These are phyloP conservation scores for Pelargonium fulgidum DNA, from an alignment of 441 rosid species.

Conservation along the genomic window DNA sequence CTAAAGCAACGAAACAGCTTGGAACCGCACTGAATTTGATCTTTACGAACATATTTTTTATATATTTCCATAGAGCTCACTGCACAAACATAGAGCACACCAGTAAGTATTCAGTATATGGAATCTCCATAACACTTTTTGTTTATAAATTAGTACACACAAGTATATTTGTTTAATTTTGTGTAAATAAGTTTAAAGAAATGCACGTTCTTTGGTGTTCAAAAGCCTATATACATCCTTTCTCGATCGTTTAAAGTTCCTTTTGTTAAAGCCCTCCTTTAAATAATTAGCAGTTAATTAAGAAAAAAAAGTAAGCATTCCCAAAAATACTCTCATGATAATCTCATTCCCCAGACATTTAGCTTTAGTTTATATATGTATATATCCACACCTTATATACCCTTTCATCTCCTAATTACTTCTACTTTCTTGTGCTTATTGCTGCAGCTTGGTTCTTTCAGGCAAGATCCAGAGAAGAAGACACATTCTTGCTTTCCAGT, in stretches of 20 bases:
- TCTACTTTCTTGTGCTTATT: too few species aligned
- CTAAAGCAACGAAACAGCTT: too few species aligned
- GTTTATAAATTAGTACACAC: conserved; percentile 9
- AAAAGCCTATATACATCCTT: conserved; percentile 16
- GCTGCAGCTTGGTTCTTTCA: too few species aligned
- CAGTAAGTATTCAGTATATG: background rate
- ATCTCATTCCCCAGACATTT: background rate
- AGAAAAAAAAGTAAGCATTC: conserved; percentile 1
- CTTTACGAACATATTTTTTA: too few species aligned
- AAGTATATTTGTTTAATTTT: background rate
- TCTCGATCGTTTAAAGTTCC: conserved; percentile 24
- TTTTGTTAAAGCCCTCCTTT: conserved; percentile 20
- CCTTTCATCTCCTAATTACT: background rate
- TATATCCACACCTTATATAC: background rate
- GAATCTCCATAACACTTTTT: conserved; percentile 1
- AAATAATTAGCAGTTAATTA: conserved; percentile 14
- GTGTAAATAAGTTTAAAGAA: conserved; percentile 3
- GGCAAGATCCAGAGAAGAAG: too few species aligned
- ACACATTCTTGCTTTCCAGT: too few species aligned
- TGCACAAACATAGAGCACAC: background rate
- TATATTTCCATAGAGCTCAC: too few species aligned
- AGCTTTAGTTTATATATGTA: background rate
- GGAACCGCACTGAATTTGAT: too few species aligned
- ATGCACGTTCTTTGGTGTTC: conserved; percentile 20
- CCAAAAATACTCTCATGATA: conserved; percentile 12